phyloP scores from a whole-genome alignment of 1,284 basidiomycete species.

The Rhodotorula sp. region DNA sequence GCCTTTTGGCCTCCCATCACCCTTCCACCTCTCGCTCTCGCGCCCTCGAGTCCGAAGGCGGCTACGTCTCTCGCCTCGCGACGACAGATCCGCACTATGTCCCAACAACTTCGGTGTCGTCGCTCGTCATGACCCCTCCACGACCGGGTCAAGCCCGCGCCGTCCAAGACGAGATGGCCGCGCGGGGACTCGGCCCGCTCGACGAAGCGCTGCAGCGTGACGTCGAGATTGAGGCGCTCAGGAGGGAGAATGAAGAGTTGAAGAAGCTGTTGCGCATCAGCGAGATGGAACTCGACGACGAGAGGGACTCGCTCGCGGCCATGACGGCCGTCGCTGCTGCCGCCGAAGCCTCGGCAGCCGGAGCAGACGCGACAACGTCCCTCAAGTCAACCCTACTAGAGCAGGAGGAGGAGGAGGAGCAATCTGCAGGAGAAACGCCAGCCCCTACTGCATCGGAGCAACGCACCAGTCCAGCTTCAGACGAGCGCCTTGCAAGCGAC shows the following conservation, averaged over 20 bases:
- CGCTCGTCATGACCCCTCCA: conserved; percentile 26
- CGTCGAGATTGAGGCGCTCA: conserved; percentile 71
- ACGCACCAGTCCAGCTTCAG: too few relatives aligned
- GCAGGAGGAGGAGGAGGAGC: too few relatives aligned
- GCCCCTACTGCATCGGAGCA: too few relatives aligned
- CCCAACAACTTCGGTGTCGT: conserved; percentile 36
- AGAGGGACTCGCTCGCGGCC: neutral
- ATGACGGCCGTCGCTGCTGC: neutral
- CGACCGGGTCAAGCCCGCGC: conserved; percentile 26
- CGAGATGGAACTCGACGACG: conserved; percentile 50
- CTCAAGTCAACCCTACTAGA: too few relatives aligned
- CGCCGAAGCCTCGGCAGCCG: neutral
- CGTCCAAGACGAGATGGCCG: conserved; percentile 48
- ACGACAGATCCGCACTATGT: conserved; percentile 28
- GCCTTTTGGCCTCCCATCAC: conserved; percentile 28
- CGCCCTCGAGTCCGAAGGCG: conserved; percentile 34
- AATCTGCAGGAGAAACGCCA: too few relatives aligned
- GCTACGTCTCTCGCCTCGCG: conserved; percentile 31
- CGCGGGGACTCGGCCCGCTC: conserved; percentile 48
- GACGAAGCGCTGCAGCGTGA: conserved; percentile 86
- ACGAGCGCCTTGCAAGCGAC: too few relatives aligned
- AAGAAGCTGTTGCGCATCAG: conserved; percentile 49
- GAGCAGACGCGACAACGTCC: neutral
- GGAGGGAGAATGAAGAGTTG: conserved; percentile 74
- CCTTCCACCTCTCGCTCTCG: conserved; percentile 18